These are phyloP conservation scores for Coniochaeta sp. DNA, from an alignment of 2,329 filamentous ascomycete species.

Conservation along the genomic window DNA sequence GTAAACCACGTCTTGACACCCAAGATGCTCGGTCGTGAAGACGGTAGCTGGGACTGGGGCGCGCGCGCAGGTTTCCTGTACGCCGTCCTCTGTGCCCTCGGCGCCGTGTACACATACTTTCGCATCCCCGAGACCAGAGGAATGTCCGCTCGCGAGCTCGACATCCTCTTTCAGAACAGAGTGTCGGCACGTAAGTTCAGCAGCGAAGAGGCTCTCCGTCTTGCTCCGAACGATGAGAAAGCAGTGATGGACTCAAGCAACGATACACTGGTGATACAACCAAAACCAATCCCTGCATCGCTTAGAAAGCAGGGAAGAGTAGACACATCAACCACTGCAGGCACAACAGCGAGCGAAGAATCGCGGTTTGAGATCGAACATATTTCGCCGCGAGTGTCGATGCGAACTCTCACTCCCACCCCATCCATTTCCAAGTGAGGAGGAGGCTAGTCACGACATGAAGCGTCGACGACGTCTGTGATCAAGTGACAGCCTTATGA, in stretches of 20 bases:
- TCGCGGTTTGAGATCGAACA: neutral
- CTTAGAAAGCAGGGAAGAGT: neutral
- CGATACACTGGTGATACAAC: neutral
- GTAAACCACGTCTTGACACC: conserved; percentile 15
- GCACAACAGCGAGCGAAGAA: neutral
- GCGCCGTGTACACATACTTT: conserved; percentile 19
- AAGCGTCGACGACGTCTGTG: neutral
- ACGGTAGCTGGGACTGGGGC: conserved; percentile 11
- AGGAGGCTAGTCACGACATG: neutral
- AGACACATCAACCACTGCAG: neutral
- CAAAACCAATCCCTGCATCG: neutral
- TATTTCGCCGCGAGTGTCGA: neutral
- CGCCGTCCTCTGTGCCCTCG: conserved; percentile 30
- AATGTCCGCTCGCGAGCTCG: conserved; percentile 13
- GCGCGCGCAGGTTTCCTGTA: conserved; percentile 14
- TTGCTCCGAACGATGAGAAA: neutral
- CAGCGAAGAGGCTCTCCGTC: neutral
- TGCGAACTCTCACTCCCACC: neutral
- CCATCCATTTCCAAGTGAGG: neutral
- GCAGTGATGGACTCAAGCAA: neutral
- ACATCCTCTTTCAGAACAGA: conserved; percentile 15
- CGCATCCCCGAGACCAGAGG: conserved; percentile 15
- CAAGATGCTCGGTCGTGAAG: conserved; percentile 11
- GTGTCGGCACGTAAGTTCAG: conserved; percentile 11
- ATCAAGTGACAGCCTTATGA: neutral